Evolutionary conservation across 2,329 filamentous ascomycete species (phyloP), one percentile per base, ranked within the genome.

Genomic region (Macrophomina tecta): DNA sequence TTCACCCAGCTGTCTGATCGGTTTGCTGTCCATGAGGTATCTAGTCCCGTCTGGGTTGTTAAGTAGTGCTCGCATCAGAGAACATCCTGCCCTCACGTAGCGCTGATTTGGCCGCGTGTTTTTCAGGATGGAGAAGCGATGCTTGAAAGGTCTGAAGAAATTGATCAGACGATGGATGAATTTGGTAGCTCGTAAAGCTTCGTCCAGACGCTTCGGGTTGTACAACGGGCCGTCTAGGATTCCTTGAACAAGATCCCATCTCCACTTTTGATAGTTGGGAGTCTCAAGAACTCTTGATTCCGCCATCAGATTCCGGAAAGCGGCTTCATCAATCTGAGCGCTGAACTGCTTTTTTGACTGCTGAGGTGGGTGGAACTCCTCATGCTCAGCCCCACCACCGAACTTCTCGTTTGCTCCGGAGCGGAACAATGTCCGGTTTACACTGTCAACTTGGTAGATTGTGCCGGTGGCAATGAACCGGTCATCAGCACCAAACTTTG

Each of bases 141-240:
- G 96, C 76, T 99, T 99, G 82, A 99, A 99, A 0, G 95, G 95
- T 11, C 95, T 87, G 76, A 97, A 97, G 76, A 99, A 99, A 68
- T 93, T 95, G 77, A 97, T 89, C 67, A 99, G 85, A 9, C 96
- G 87, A 81, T 98, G 97, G 73, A 98, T 90, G 74, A 98, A 99
- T 76, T 98, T 98, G 2, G 94, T 97, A 1, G 91, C 93, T 76
- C 93, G 94, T 75, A 97, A 91, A 0, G 94, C 94, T 78, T 99
- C 95, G 72, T 97, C 94, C 4, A 99, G 84, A 11, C 95, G 87
- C 78, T 97, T 97, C 0, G 94, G 90, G 70, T 93, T 97, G 30
- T 93, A 90, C 28, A 99, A 81, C 1, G 96, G 95, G 0, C 95
- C 96, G 75, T 98, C 94, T 42, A 99, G 94, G 63, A 98, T 89